A percentile compares a stretch with the other conserved stretches of the same genome.
Evolutionary conservation across 257 asterid genomes (phyloP).

Genomic region (Hygrophila difformis): DNA sequence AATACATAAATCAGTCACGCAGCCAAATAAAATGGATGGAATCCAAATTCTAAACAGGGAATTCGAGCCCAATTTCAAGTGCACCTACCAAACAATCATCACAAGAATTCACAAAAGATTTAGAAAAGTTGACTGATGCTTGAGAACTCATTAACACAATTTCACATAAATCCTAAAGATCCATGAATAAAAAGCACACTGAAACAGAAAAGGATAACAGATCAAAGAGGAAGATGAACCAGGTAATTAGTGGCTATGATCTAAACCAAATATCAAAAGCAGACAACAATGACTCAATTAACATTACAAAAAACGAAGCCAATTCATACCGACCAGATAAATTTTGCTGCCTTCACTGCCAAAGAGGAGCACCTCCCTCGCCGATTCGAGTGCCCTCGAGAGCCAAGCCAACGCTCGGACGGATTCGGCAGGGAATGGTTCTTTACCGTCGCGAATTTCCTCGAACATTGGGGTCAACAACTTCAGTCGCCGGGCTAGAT

Average conservation of each 20-base stretch:
- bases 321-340: constrained; percentile 54
- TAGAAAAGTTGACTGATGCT: no score
- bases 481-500: constrained; percentile 85
- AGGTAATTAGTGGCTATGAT: no score
- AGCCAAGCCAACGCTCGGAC: constrained; percentile 39
- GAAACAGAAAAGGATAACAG: no score
- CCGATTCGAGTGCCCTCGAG: constrained; percentile 50
- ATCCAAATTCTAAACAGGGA: constrained; percentile 11
- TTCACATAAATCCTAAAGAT: no score
- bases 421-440: constrained; percentile 41
- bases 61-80: constrained; percentile 10
- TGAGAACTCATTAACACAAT: no score
- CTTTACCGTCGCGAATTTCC: constrained; percentile 78
- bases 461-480: constrained; percentile 92
- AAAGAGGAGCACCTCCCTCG: constrained; percentile 76
- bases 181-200: no score
- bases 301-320: background rate
- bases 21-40: background rate
- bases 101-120: no score
- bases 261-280: no score
- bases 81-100: constrained; percentile 9
- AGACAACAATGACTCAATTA: background rate
- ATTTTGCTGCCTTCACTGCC: constrained; percentile 93
- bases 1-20: constrained; percentile 2
- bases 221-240: background rate